Conservation (phyloP, 164 flowering plant species). For the Houttuynia cordata region DNA sequence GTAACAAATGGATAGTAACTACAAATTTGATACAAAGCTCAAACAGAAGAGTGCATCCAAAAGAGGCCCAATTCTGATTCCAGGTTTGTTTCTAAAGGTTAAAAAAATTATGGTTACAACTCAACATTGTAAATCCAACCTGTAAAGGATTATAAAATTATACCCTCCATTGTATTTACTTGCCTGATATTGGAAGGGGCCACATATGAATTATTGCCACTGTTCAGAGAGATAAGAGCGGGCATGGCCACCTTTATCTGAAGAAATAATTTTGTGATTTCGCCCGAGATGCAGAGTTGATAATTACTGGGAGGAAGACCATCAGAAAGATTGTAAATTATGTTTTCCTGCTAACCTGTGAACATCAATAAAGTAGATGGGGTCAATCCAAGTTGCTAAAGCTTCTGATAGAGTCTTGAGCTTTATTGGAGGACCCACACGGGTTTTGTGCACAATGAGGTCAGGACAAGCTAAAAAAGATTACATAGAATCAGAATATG, state of each 20-base stretch:
- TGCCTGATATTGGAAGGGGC: not conserved
- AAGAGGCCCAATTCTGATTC: too few species aligned
- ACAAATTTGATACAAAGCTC: too few species aligned
- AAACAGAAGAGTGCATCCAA: too few species aligned
- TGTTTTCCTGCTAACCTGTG: not conserved
- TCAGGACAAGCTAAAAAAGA: not conserved
- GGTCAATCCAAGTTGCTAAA: not conserved
- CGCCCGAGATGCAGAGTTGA: not conserved
- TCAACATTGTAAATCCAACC: not conserved
- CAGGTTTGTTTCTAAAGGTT: too few species aligned
- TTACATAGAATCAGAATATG: not conserved
- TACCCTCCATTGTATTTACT: not conserved
- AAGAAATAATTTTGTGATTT: not conserved
- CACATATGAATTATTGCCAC: too few species aligned
- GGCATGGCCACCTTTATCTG: not conserved
- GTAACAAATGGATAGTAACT: too few species aligned
- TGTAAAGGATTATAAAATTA: not conserved
- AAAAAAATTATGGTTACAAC: not conserved
- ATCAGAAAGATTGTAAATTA: not conserved
- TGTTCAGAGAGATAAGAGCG: not conserved
- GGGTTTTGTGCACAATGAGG: not conserved
- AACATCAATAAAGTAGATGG: constrained; percentile 1
- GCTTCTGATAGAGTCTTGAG: constrained; percentile 1
- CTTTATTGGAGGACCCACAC: not conserved
- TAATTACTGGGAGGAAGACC: not conserved